phyloP scores from a whole-genome alignment of 2,329 filamentous ascomycete genomes.

The Pezicula neosporulosa region DNA sequence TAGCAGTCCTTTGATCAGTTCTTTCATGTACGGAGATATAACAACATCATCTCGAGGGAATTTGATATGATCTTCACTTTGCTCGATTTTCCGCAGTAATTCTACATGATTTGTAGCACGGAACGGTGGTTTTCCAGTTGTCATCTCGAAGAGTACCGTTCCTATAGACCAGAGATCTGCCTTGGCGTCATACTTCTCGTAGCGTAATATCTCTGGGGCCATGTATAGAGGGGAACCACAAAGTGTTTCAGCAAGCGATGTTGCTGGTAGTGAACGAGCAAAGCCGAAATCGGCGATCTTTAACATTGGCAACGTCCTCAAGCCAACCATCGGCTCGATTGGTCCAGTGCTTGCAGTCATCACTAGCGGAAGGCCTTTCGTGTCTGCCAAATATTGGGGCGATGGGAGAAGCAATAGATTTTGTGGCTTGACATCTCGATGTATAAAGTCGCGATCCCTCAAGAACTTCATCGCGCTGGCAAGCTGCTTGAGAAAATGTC shows the following conservation, averaged over 20 bases:
- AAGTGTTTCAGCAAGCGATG: conserved; percentile 89
- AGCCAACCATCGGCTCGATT: conserved; percentile 73
- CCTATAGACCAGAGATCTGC: conserved; percentile 97
- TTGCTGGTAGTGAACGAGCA: conserved; percentile 83
- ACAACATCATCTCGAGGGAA: conserved; percentile 73
- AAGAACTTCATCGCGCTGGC: conserved; percentile 89
- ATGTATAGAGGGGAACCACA: conserved; percentile 98
- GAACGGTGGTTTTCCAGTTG: conserved; percentile 86
- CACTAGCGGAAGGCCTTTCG: conserved; percentile 63
- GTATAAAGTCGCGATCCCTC: conserved; percentile 79
- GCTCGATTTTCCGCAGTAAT: conserved; percentile 86
- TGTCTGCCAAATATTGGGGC: conserved; percentile 61
- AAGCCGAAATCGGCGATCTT: conserved; percentile 99
- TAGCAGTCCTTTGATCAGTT: conserved; percentile 73
- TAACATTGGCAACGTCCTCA: conserved; percentile 86
- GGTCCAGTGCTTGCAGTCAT: conserved; percentile 77
- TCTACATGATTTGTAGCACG: conserved; percentile 93
- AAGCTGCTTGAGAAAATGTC: conserved; percentile 95
- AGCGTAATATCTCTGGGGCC: conserved; percentile 95
- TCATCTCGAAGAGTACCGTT: conserved; percentile 94
- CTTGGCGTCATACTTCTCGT: conserved; percentile 96
- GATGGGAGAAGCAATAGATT: conserved; percentile 90
- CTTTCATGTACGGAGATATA: conserved; percentile 74
- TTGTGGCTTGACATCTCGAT: conserved; percentile 96
- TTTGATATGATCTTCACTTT: conserved; percentile 77